These are phyloP conservation scores for Lecanosticta acicola DNA, from an alignment of 2,329 filamentous ascomycete genomes.

Conservation along the genomic window DNA sequence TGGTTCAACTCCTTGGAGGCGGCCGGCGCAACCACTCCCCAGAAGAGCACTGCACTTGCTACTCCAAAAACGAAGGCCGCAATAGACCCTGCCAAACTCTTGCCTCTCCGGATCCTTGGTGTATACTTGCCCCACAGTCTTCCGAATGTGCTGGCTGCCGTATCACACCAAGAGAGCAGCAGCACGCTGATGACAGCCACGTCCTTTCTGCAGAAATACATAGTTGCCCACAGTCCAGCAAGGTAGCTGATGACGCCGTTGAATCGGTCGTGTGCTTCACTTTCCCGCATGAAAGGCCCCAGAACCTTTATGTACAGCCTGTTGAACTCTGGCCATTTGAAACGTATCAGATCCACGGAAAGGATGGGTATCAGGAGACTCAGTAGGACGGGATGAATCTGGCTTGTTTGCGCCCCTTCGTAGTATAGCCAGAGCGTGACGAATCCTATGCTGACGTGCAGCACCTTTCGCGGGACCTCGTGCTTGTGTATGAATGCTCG, in stretches of 20 bases:
- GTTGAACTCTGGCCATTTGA: conserved; percentile 76
- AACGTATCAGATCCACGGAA: conserved; percentile 72
- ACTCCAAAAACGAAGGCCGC: conserved; percentile 80
- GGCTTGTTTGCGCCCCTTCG: conserved; percentile 65
- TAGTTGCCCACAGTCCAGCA: conserved; percentile 78
- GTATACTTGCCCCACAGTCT: conserved; percentile 86
- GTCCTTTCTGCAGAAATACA: conserved; percentile 88
- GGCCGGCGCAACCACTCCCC: conserved; percentile 72
- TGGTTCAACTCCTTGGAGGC: conserved; percentile 31
- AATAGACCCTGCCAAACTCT: conserved; percentile 82
- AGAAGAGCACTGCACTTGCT: conserved; percentile 78
- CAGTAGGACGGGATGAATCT: conserved; percentile 81
- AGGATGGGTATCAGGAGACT: conserved; percentile 77
- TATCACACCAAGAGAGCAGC: conserved; percentile 95
- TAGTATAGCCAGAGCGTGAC: conserved; percentile 82
- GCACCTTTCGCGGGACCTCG: conserved; percentile 86
- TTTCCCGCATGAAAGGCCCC: conserved; percentile 93
- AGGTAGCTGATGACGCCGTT: conserved; percentile 98
- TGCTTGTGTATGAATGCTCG: conserved; percentile 86
- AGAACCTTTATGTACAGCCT: conserved; percentile 76
- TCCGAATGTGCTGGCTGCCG: conserved; percentile 90
- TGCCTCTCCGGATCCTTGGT: conserved; percentile 74
- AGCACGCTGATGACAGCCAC: conserved; percentile 83
- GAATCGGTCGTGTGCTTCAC: conserved; percentile 77
- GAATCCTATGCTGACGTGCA: conserved; percentile 97